phyloP scores from a whole-genome alignment of 495 filamentous ascomycete genomes.

The Aspergillus sclerotioniger region DNA sequence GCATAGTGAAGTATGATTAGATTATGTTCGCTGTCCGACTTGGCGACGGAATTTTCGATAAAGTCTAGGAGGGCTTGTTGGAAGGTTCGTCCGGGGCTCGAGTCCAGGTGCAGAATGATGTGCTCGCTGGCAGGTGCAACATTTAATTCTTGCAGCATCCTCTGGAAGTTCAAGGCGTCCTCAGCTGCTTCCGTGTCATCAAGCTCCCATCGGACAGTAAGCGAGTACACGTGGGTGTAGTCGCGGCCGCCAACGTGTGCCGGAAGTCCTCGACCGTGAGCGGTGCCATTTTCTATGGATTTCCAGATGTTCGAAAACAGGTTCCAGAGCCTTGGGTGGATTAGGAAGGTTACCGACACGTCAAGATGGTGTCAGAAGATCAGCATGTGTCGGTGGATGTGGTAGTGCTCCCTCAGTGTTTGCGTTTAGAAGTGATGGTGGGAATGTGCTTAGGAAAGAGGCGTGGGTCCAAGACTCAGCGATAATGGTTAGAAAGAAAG shows the following conservation, averaged over 20 bases:
- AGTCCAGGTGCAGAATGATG: background rate
- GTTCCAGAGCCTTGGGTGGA: background rate
- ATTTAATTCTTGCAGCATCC: background rate
- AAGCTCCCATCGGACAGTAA: background rate
- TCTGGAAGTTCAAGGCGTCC: background rate
- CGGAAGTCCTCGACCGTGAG: background rate
- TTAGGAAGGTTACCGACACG: background rate
- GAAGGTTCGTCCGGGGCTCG: background rate
- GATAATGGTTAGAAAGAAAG: background rate
- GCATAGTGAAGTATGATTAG: conserved; percentile 19
- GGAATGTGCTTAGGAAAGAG: background rate
- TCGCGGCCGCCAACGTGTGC: background rate
- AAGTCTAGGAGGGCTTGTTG: background rate
- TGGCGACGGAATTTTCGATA: background rate
- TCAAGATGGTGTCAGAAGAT: background rate
- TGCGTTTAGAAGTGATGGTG: background rate
- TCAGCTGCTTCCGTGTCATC: background rate
- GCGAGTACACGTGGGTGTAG: background rate
- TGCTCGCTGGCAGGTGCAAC: background rate
- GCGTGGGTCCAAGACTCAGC: background rate
- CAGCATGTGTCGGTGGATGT: background rate
- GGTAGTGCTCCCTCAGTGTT: too few species aligned
- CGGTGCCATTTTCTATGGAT: conserved; percentile 1
- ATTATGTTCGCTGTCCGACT: conserved; percentile 6
- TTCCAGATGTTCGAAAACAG: background rate